Conservation (phyloP, 2,329 filamentous ascomycete genomes). For the Curvularia sp. region DNA sequence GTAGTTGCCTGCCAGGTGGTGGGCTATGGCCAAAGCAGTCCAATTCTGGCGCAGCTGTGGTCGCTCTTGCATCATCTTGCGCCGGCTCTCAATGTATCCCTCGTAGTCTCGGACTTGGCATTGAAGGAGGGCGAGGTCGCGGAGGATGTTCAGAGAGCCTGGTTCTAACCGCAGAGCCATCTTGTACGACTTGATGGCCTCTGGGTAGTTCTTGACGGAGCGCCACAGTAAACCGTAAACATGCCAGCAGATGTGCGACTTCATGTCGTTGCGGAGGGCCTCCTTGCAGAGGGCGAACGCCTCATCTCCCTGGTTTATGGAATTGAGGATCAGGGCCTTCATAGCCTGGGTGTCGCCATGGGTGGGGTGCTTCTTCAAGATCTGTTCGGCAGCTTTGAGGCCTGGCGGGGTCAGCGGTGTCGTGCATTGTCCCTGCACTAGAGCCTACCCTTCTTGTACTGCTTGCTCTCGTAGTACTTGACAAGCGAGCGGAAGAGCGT, state of each 20-base stretch:
- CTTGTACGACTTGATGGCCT: slow-evolving; percentile 99
- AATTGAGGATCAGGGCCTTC: slow-evolving; percentile 97
- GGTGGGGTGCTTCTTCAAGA: slow-evolving; percentile 90
- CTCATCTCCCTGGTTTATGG: slow-evolving; percentile 89
- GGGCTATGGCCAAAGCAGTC: slow-evolving; percentile 94
- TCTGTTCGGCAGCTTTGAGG: slow-evolving; percentile 94
- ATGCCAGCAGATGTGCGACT: slow-evolving; percentile 99
- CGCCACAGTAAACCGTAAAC: slow-evolving; percentile 95
- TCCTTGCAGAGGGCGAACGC: slow-evolving; percentile 93
- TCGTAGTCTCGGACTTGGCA: slow-evolving; percentile 95
- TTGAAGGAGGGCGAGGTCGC: slow-evolving; percentile 91
- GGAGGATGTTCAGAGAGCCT: slow-evolving; percentile 91
- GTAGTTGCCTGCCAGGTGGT: slow-evolving; percentile 88
- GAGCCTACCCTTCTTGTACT: slow-evolving; percentile 81
- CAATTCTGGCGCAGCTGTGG: slow-evolving; percentile 88
- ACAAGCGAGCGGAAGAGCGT: slow-evolving; percentile 94
- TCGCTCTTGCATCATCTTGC: slow-evolving; percentile 83
- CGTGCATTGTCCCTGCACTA: slow-evolving; percentile 12
- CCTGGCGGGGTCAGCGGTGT: slow-evolving; percentile 58
- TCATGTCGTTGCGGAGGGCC: slow-evolving; percentile 95
- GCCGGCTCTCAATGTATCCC: slow-evolving; percentile 89
- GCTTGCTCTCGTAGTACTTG: slow-evolving; percentile 96
- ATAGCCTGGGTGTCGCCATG: slow-evolving; percentile 99
- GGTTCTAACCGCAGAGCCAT: slow-evolving; percentile 92
- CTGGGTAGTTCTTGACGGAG: slow-evolving; percentile 95